Conservation (phyloP, 1,139 yeast genomes). For the Pichia sp. region DNA sequence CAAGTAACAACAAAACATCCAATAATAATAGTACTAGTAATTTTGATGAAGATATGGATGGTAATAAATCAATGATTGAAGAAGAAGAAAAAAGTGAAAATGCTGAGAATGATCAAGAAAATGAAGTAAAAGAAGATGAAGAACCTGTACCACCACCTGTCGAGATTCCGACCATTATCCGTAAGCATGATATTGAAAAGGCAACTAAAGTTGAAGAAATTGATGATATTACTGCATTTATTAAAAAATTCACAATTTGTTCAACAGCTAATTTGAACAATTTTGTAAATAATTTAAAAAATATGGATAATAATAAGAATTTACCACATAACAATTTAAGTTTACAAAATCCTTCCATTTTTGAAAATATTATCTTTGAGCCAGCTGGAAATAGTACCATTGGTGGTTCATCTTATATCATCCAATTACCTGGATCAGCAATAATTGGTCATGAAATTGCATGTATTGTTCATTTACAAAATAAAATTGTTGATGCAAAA, state of each 20-base stretch:
- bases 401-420: conserved; percentile 21
- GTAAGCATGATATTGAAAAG: conserved; percentile 22
- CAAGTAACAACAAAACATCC: conserved; percentile 8
- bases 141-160: background rate
- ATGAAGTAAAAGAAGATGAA: conserved; percentile 4
- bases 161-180: conserved; percentile 15
- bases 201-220: conserved; percentile 16
- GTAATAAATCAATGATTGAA: conserved; percentile 2
- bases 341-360: conserved; percentile 9
- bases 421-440: conserved; percentile 22
- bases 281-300: conserved; percentile 4
- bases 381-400: conserved; percentile 22
- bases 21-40: too few species aligned
- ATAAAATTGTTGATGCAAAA: conserved; percentile 22
- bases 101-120: conserved; percentile 8
- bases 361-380: conserved; percentile 21
- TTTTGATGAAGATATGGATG: background rate
- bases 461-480: conserved; percentile 20
- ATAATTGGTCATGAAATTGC: conserved; percentile 25
- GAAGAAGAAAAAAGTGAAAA: conserved; percentile 8
- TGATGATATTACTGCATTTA: conserved; percentile 23
- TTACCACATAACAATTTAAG: background rate
- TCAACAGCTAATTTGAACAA: conserved; percentile 7
- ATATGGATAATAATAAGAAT: background rate
- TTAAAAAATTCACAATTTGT: conserved; percentile 16